Evolutionary conservation across 306 rosid genomes (phyloP), one percentile per base, ranked within the genome.

Genomic region (Psophocarpus tetragonolobus): DNA sequence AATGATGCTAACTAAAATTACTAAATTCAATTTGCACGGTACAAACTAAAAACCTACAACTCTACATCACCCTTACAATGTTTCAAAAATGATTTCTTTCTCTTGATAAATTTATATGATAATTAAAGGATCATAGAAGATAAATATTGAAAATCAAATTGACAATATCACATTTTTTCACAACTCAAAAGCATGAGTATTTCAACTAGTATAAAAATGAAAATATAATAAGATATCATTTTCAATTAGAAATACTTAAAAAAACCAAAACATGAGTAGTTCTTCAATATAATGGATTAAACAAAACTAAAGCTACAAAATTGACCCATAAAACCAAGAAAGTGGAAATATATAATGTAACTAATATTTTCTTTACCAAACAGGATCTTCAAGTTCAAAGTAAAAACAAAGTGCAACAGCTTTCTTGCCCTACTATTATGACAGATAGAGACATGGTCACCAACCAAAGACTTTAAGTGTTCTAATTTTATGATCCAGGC

Each of bases 371-470:
- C 14, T 26, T 5, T 6, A 57, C 3, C 42, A 60, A 42, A 26
- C 60, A 26, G 57, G 68, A 39, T 10, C 45, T 74, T 60, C 27
- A 27, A 20, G 42, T 74, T 60, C 53, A 61, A 58, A 58, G n/a
- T 60, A 26, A 58, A 41, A 26, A 58, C 58, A 60, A 74, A 44
- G 45, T 41, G 78, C 41, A 29, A 41, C 41, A 27, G 29, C 8
- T 58, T 74, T 60, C 41, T 60, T 60, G 45, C 29, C 44, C 29
- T 42, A 47, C 24, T 62, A 30, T 60, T 20, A 35, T 32, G 50
- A 33, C 39, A 15, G 50, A 50, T 48, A 47, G 50, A 75, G 51
- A 50, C 36, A 50, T 35, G 67, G 54, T 33, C 54, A 48, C 38
- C 24, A 47, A 35, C 23, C 36, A 72, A 50, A 50, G 62, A 45